A percentile compares a stretch with the other conserved stretches of the same genome.
Conservation (phyloP, 164 flowering plant species). For the Vitis vinifera region ASM3070453v1 NC_081823.1:7589501-7590000, state of each 20-base stretch:
- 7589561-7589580: neutral
- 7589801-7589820: too few species aligned
- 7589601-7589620: too few species aligned
- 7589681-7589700: neutral
- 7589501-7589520: neutral
- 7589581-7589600: too few species aligned
- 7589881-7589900: too few species aligned
- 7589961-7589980: too few species aligned
- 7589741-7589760: neutral
- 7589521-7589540: neutral
- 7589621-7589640: neutral
- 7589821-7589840: too few species aligned
- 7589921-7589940: too few species aligned
- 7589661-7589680: neutral
- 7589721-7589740: neutral
- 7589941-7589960: too few species aligned
- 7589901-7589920: rapidly evolving
- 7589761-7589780: neutral
- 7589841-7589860: too few species aligned
- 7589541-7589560: neutral
- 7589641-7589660: neutral
- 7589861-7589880: rapidly evolving
- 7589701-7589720: neutral
- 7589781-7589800: neutral
- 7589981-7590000: too few species aligned